These are phyloP conservation scores for Trichoderma oligosporum DNA, from an alignment of 2,329 filamentous ascomycete species.

Conservation along the genomic window DNA sequence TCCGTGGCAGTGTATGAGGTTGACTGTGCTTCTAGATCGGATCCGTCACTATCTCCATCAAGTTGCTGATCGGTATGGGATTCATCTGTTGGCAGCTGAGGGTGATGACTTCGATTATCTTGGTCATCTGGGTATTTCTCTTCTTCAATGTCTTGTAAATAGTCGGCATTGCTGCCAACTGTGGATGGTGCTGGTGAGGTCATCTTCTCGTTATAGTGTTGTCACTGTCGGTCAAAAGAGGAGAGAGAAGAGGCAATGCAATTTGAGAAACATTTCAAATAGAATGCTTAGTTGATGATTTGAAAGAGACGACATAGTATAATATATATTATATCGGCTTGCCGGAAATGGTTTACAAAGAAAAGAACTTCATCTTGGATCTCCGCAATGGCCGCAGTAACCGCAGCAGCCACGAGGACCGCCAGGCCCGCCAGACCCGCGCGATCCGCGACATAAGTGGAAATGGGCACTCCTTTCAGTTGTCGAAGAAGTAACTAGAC, in stretches of 20 bases:
- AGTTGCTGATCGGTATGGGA: neutral
- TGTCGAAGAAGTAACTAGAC: too few species aligned
- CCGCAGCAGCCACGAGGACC: neutral
- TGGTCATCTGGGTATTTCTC: neutral
- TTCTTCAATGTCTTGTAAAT: neutral
- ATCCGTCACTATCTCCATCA: neutral
- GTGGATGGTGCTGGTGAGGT: neutral
- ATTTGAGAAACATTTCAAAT: neutral
- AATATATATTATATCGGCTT: neutral
- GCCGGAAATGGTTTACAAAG: slow-evolving; percentile 4
- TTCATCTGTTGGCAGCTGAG: neutral
- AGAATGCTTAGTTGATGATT: neutral
- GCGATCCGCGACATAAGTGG: neutral
- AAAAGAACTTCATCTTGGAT: neutral
- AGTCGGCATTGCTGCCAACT: neutral
- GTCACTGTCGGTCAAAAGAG: neutral
- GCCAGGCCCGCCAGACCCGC: neutral
- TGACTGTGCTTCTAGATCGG: neutral
- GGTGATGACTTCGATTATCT: neutral
- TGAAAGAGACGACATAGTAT: neutral
- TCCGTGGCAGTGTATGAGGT: neutral
- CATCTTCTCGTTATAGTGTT: neutral
- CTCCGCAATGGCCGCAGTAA: neutral
- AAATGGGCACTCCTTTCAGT: too few species aligned
- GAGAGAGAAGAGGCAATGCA: neutral